Conservation (phyloP, 257 asterid genomes). For the Rubia yunnanensis region DNA sequence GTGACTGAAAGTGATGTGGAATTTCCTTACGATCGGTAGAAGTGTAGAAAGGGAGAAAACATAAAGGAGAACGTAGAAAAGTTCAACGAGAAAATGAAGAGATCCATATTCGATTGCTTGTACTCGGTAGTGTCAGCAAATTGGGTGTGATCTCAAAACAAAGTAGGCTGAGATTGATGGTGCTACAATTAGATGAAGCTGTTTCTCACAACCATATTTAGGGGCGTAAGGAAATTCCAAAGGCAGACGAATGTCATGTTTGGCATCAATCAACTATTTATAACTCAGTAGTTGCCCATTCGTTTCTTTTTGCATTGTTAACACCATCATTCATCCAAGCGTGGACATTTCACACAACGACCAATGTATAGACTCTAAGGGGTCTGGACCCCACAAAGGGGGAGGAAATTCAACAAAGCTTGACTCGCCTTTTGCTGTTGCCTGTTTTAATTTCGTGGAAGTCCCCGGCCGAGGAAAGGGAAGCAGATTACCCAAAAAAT, state of each 20-base stretch:
- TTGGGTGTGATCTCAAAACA: background rate
- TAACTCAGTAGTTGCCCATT: background rate
- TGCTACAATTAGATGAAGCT: background rate
- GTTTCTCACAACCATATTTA: background rate
- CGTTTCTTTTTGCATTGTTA: background rate
- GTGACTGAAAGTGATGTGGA: slow-evolving; percentile 64
- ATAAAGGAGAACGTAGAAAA: slow-evolving; percentile 40
- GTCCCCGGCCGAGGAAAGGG: too few relatives aligned
- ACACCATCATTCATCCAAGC: too few relatives aligned
- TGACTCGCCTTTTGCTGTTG: too few relatives aligned
- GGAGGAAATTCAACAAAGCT: too few relatives aligned
- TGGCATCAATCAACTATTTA: background rate
- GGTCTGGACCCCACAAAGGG: too few relatives aligned
- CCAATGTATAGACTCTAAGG: too few relatives aligned
- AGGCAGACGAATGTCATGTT: background rate
- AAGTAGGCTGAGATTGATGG: background rate
- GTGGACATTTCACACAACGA: too few relatives aligned
- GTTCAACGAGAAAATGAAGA: slow-evolving; percentile 16
- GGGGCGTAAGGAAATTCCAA: background rate
- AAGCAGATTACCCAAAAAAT: too few relatives aligned
- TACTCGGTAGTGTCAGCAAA: background rate
- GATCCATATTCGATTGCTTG: background rate
- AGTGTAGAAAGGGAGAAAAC: slow-evolving; percentile 6
- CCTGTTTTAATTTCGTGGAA: too few relatives aligned
- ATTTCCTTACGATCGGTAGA: slow-evolving; percentile 56